phyloP scores from a whole-genome alignment of 768 basidiomycete genomes.

The Lactifluus volemus region DNA sequence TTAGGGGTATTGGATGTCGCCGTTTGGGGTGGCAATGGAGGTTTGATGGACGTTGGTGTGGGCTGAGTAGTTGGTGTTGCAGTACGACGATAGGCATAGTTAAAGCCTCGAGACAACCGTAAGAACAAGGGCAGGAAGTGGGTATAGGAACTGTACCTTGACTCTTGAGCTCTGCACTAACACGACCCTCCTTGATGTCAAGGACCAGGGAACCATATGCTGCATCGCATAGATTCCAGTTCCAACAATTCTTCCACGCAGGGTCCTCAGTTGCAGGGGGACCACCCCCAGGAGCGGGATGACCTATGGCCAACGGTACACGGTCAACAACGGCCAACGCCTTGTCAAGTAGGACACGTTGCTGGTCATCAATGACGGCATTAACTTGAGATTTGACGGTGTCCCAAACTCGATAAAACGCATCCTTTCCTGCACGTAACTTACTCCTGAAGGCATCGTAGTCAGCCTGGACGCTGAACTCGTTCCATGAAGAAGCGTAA shows the following conservation, averaged over 20 bases:
- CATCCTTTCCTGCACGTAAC: conserved; percentile 64
- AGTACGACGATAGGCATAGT: conserved; percentile 86
- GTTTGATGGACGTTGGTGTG: conserved; percentile 50
- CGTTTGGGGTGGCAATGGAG: conserved; percentile 38
- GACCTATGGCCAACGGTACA: conserved; percentile 50
- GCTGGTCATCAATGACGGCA: conserved; percentile 82
- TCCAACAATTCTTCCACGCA: conserved; percentile 99
- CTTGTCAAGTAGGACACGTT: conserved; percentile 82
- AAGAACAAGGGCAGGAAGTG: background rate
- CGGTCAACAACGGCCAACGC: conserved; percentile 78
- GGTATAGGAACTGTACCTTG: conserved; percentile 52
- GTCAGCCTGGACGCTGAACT: conserved; percentile 87
- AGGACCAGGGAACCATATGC: conserved; percentile 84
- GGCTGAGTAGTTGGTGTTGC: conserved; percentile 44
- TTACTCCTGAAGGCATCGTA: conserved; percentile 84
- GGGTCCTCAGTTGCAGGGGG: conserved; percentile 68
- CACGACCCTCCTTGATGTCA: conserved; percentile 84
- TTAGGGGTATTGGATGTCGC: conserved; percentile 27
- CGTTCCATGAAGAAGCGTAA: conserved; percentile 93
- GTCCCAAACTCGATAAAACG: conserved; percentile 91
- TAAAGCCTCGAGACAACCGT: conserved; percentile 56
- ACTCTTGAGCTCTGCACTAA: conserved; percentile 87
- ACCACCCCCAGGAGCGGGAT: conserved; percentile 32
- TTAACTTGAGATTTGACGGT: conserved; percentile 89
- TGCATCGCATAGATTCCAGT: conserved; percentile 97